phyloP scores from a whole-genome alignment of 1,139 yeast genomes.

The Wickerhamomyces sp. region DNA sequence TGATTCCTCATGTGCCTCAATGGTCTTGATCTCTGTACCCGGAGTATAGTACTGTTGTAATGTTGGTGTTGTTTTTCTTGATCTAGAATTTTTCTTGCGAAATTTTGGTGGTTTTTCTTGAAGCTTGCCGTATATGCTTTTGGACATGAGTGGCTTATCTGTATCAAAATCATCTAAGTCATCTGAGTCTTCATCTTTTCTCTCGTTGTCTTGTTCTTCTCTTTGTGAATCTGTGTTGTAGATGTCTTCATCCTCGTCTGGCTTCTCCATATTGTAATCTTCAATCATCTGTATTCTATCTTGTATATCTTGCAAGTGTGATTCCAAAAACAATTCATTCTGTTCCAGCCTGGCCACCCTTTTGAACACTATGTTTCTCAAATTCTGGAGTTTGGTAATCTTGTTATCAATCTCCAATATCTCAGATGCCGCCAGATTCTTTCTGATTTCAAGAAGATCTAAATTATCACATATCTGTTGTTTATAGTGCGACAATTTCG shows the following conservation, averaged over 20 bases:
- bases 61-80: constrained; percentile 51
- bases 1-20: constrained; percentile 48
- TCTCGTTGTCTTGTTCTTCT: constrained; percentile 3
- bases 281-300: constrained; percentile 33
- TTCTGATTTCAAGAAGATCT: constrained; percentile 54
- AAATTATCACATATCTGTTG: constrained; percentile 39
- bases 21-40: constrained; percentile 47
- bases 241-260: constrained; percentile 20
- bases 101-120: constrained; percentile 28
- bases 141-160: constrained; percentile 26
- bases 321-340: constrained; percentile 49
- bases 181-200: constrained; percentile 8
- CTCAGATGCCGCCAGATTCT: constrained; percentile 59
- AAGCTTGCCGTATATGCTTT: constrained; percentile 35
- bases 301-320: constrained; percentile 37
- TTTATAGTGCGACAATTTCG: constrained; percentile 32
- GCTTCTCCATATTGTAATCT: constrained; percentile 26
- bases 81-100: constrained; percentile 23
- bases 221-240: constrained; percentile 16
- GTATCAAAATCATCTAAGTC: constrained; percentile 11
- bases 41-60: constrained; percentile 56
- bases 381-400: constrained; percentile 42
- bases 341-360: constrained; percentile 55
- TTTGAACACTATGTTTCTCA: constrained; percentile 49
- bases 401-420: constrained; percentile 56